Evolutionary conservation across 345 rosid species (phyloP), one percentile per base, ranked within the genome.

Genomic region (Lepidium sativum): DNA sequence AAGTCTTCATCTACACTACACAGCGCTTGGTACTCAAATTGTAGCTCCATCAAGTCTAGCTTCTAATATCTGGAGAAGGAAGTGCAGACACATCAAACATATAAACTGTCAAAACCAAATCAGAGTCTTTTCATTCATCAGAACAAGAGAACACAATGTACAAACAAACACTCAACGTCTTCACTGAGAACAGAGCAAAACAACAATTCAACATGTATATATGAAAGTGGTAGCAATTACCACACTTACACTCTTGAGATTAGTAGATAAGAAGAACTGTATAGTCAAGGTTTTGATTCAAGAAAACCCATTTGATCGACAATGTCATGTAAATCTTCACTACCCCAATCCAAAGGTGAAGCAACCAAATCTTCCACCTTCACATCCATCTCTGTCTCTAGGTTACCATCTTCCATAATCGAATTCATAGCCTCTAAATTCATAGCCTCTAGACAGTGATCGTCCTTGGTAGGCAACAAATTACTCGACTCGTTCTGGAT

Each of bases 281-380:
- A 34, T 7, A 9, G 2, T 82, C 73, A 80, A 43, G 86, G 82
- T 23, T 74, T 72, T 12, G 91, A 78, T 72, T 81, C 69, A 32
- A 91, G 80, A 72, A 60, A 82, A 9, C 78, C 86, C 80, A 88
- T 76, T 67, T 86, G 91, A 81, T 84, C 96, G 5, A 79, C 86
- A 9, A 91, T 78, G 13, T 83, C 86, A 11, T 68, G 84, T 33
- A 88, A 50, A 32, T 73, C 68, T 20, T 84, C 84, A 52, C 74
- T 87, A 31, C 21, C 76, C 92, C 95, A 90, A 47, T 79, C 83
- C 1, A 60, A 49, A 6, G 84, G 79, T 6, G 79, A 66, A 0
- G 72, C 73, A 21, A 63, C 72, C 43, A 85, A 67, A 74, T 84
- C 86, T 68, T 87, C 92, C 37, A 82, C 83, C 55, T 71, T 83